Base-by-base conservation (phyloP, 306 rosid species). In the Trifolium repens region DNA sequence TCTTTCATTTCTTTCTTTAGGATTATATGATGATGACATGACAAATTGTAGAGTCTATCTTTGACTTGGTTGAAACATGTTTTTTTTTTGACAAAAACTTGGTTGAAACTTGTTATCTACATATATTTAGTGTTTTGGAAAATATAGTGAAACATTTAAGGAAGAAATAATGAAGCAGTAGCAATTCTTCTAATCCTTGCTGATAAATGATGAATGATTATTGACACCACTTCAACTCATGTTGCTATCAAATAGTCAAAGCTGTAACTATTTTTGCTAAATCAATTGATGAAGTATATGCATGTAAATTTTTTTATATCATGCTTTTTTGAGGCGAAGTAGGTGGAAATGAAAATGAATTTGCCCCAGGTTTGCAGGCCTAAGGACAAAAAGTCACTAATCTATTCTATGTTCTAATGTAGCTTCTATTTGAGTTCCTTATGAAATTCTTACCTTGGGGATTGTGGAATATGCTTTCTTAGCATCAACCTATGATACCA, bases 1-100 rank as follows among this genome's bases (percentile, higher is more conserved):
- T 77, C 47, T 81, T 72, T 61, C 32, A 9, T 53, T 60, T 55
- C 50, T 26, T 24, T 60, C 60, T 69, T 76, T 40, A 64, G 55
- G 64, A 55, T 32, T 54, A 24, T 62, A 63, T n/a, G 35, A 50
- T 40, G 30, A 72, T 15, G 24, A 40, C 58, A 72, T 15, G n/a
- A 40, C 47, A 66, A 61, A 63, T 53, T 19, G 50, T 47, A 52
- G 73, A 39, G 6, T 35, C 39, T 34, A 69, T 35, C 52, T 35
- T 68, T 37, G 39, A 54, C 47, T 13, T 76, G 54, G 65, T 73
- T 85, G 76, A 62, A 59, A 30, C 16, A 35, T 22, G 24, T 22
- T 22, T 22, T 22, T 22, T 22, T 22, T 22, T 22, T 22, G 24
- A 22, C 24, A 22, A 22, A 22, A 22, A 22, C 24, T 22, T 22